These are phyloP conservation scores for Ceratocystis eucalypticola DNA, from an alignment of 2,329 filamentous ascomycete species.

Conservation along the genomic window DNA sequence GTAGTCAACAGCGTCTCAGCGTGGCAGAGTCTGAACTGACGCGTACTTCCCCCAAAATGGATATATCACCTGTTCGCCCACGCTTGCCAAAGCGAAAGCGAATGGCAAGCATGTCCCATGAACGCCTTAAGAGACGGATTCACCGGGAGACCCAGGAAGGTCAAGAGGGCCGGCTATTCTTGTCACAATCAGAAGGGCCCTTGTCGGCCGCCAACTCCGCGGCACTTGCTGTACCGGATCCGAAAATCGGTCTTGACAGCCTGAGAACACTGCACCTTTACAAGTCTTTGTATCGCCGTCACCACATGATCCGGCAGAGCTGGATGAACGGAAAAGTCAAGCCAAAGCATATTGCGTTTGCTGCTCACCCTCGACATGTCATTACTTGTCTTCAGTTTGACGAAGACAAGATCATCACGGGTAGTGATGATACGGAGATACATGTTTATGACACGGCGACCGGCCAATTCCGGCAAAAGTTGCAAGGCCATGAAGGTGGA, in stretches of 20 bases:
- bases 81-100: constrained; percentile 39
- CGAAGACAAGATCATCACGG: constrained; percentile 93
- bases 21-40: constrained; percentile 39
- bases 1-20: constrained; percentile 40
- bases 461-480: constrained; percentile 65
- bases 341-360: constrained; percentile 77
- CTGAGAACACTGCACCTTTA: constrained; percentile 79
- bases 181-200: constrained; percentile 55
- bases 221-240: constrained; percentile 67
- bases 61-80: constrained; percentile 20
- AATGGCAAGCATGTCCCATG: constrained; percentile 24
- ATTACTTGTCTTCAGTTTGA: constrained; percentile 98
- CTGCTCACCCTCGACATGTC: constrained; percentile 90
- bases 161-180: background rate
- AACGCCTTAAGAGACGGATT: constrained; percentile 41
- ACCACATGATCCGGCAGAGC: constrained; percentile 76
- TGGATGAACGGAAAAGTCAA: constrained; percentile 82
- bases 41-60: background rate
- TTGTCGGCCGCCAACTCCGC: constrained; percentile 77
- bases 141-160: constrained; percentile 26
- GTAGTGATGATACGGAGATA: constrained; percentile 93
- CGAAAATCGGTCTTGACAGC: constrained; percentile 62
- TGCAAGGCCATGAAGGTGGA: constrained; percentile 89
- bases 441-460: constrained; percentile 97
- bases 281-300: constrained; percentile 89